Base-by-base conservation (phyloP, 2,329 filamentous ascomycete genomes). In the Fusarium floridanum region DNA sequence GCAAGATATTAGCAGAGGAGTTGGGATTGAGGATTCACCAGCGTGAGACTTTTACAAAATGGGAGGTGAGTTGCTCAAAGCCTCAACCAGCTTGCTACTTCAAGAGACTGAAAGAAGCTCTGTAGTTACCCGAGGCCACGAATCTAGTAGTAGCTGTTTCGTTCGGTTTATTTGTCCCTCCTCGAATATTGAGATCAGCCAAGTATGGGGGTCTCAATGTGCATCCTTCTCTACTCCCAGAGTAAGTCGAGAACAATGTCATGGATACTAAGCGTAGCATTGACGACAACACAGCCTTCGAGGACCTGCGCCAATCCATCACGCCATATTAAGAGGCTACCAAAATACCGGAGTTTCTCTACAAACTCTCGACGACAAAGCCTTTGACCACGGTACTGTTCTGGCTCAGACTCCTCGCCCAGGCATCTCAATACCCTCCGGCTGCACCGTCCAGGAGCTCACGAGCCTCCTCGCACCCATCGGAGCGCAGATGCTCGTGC, bases 121-220 rank as follows among this genome's bases (percentile, higher is more conserved):
- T 22, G 32, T 74, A 92, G 88, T 87, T 92, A 37, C 92, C 92
- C 0, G 79, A 80, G 50, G 79, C 85, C 4, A 91, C 91, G 75
- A 95, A 98, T 81, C 86, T 99, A 68, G 89, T 99, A 76, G 87
- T 98, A 55, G 95, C 95, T 57, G 97, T 98, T 6, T 98, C 97
- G 0, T 99, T 98, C 83, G 97, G 97, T 4, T 88, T 98, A 9
- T 93, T 98, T 71, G 92, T 99, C 1, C 97, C 97, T 1, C 88
- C 89, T 1, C 88, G 94, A 6, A 90, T 98, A 17, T 86, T 99
- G 24, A 85, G 85, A 24, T 84, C 84, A 1, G 90, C 93, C 27
- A 90, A 89, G 77, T 98, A 97, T 83, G 95, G 95, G 50, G 97
- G 97, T 0, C 84, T 99, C 4, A 99, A 99, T 82, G 88, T 99